Evolutionary conservation across 805 yeast species (phyloP), one percentile per base, ranked within the genome.

Genomic region (Yamadazyma sp.): DNA sequence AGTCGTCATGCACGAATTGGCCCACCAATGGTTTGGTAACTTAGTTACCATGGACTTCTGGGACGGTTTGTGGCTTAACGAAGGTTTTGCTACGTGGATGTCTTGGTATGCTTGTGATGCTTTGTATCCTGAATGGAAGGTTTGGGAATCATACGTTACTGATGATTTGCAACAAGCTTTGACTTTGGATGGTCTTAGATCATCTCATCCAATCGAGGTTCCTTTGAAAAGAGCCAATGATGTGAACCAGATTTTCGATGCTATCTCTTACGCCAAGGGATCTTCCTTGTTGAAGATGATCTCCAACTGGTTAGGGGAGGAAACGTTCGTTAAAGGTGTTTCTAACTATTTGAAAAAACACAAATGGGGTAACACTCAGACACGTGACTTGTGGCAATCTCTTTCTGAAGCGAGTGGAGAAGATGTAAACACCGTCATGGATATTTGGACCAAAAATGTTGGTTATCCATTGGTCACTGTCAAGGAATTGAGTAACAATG

Each of bases 1-100:
- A 55, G 93, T 85, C 33, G 89, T 85, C 30, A 86, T 82, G 67
- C 95, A 85, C 66, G 95, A 85, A 65, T 73, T 85, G 66, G 93
- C 95, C 34, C 95, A 85, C 62, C 95, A 85, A 68, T 85, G 95
- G 95, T 85, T 85, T 53, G 95, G 95, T 57, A 82, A 85, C 62
- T 71, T 85, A 62, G 95, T 85, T 43, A 85, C 95, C 38, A 85
- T 85, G 95, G 90, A 84, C 55, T 85, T 87, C 82, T 85, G 95
- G 95, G 87, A 84, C 61, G 91, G 87, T 48, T 73, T 85, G 53
- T 85, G 93, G 91, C 74, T 85, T 52, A 85, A 85, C 57, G 95
- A 85, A 67, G 91, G 93, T 31, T 86, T 85, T 51, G 95, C 95
- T 33, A 85, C 95, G 37, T 85, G 91, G 87, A 84, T 83, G 83